phyloP scores from a whole-genome alignment of 2,329 filamentous ascomycete species.

The Scedosporium minutisporum region DNA sequence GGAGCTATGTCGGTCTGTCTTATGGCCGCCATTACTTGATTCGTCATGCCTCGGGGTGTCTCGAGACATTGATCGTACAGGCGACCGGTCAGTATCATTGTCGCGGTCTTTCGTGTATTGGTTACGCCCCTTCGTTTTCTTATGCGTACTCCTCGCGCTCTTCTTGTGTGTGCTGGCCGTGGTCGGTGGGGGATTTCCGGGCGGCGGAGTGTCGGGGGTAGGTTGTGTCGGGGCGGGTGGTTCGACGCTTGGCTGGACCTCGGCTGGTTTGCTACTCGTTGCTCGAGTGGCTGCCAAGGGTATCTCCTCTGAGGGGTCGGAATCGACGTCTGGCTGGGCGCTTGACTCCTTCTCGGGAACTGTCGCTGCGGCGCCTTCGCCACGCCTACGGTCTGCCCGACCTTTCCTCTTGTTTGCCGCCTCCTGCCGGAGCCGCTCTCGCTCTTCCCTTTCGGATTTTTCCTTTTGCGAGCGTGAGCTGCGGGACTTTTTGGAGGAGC shows the following conservation, averaged over 20 bases:
- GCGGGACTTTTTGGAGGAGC: slow-evolving; percentile 47
- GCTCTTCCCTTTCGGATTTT: slow-evolving; percentile 61
- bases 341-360: slow-evolving; percentile 19
- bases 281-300: slow-evolving; percentile 33
- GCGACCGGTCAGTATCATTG: slow-evolving; percentile 44
- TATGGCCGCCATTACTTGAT: slow-evolving; percentile 23
- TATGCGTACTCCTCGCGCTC: slow-evolving; percentile 43
- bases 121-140: slow-evolving; percentile 64
- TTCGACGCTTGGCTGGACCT: slow-evolving; percentile 21
- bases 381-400: slow-evolving; percentile 68
- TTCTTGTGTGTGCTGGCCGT: slow-evolving; percentile 45
- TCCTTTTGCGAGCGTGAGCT: slow-evolving; percentile 51
- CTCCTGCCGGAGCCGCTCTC: slow-evolving; percentile 64
- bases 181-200: slow-evolving; percentile 26
- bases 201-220: slow-evolving; percentile 37
- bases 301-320: slow-evolving; percentile 61
- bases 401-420: slow-evolving; percentile 72
- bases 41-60: slow-evolving; percentile 19
- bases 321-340: slow-evolving; percentile 45
- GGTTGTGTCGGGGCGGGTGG: slow-evolving; percentile 36
- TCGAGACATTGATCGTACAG: slow-evolving; percentile 33
- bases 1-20: slow-evolving; percentile 29
- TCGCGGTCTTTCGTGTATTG: slow-evolving; percentile 76
- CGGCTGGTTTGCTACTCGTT: slow-evolving; percentile 16
- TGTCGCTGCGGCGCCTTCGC: slow-evolving; percentile 51